Conservation (phyloP, 805 yeast genomes). For the Metschnikowia aberdeeniae region DNA sequence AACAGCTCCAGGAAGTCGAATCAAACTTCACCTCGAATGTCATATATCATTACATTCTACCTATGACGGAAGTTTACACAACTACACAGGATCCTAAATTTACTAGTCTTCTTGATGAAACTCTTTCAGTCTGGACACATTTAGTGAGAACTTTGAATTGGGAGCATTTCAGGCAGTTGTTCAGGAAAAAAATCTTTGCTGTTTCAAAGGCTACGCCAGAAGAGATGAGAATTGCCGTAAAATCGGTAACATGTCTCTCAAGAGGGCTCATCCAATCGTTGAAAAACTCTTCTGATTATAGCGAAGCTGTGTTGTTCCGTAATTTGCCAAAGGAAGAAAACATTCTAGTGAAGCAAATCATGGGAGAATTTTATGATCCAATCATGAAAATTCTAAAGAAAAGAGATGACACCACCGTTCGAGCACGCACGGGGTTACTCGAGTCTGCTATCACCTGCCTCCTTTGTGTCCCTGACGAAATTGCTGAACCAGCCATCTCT, state of each 20-base stretch:
- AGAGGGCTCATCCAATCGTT: constrained; percentile 37
- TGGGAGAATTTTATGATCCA: constrained; percentile 56
- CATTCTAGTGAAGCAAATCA: constrained; percentile 38
- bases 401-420: constrained; percentile 76
- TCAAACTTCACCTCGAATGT: constrained; percentile 47
- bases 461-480: constrained; percentile 55
- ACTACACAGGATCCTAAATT: constrained; percentile 52
- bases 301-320: constrained; percentile 14
- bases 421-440: constrained; percentile 71
- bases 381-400: constrained; percentile 54
- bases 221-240: constrained; percentile 53
- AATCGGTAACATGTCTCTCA: constrained; percentile 55
- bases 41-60: constrained; percentile 76
- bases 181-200: constrained; percentile 59
- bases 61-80: constrained; percentile 80
- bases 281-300: constrained; percentile 9
- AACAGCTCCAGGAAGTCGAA: constrained; percentile 45
- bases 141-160: constrained; percentile 60
- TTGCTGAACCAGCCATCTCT: constrained; percentile 60
- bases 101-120: constrained; percentile 60
- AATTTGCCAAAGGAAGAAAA: constrained; percentile 25
- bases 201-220: constrained; percentile 36
- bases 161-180: constrained; percentile 75
- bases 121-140: constrained; percentile 57
- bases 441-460: constrained; percentile 73